Evolutionary conservation across 176 grass and related monocot genomes (phyloP), one percentile per base, ranked within the genome.

Genomic region (Saccharum officinarum): DNA sequence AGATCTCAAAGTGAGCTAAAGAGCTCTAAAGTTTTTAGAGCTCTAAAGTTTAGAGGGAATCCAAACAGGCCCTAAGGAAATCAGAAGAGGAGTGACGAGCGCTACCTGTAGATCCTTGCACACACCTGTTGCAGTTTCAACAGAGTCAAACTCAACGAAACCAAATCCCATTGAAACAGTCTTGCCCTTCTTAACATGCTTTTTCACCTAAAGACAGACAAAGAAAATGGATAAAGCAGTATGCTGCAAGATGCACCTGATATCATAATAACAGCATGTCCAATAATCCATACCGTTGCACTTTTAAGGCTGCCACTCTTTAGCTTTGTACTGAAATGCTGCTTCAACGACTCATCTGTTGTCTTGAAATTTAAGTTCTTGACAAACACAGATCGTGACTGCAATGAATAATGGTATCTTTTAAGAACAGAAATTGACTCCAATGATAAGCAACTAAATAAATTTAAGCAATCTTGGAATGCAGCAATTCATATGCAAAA

Each of bases 311-410:
- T 63, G 81, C 93, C 90, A 22, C 39, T 89, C 84, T 98, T 94
- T 85, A 94, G 73, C 83, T 89, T 95, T 72, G 85, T 79, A 87
- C 86, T 86, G 75, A 95, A 95, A 89, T 98, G 93, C 80, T 95
- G 86, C 69, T 84, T 94, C 83, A 98, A 73, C 0, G 62, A 89
- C 82, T 98, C 96, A 76, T 98, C 96, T 11, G 86, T 74, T 40
- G 96, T 95, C 90, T 90, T 94, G 84, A 98, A 95, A 83, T 98
- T 98, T 77, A 98, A 88, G 80, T 98, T 94, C 91, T 98, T 95
- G 41, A 98, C 96, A 82, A 95, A 98, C 23, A 95, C 37, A 61
- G 96, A 98, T 52, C 93, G 92, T 28, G 91, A 98, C 96, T 98
- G 91, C 76, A 87, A 90, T 22, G n/a, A 87, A 69, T 12, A 9